Evolutionary conservation across 2,329 filamentous ascomycete species (phyloP).

Genomic region (Claviceps maximensis): DNA sequence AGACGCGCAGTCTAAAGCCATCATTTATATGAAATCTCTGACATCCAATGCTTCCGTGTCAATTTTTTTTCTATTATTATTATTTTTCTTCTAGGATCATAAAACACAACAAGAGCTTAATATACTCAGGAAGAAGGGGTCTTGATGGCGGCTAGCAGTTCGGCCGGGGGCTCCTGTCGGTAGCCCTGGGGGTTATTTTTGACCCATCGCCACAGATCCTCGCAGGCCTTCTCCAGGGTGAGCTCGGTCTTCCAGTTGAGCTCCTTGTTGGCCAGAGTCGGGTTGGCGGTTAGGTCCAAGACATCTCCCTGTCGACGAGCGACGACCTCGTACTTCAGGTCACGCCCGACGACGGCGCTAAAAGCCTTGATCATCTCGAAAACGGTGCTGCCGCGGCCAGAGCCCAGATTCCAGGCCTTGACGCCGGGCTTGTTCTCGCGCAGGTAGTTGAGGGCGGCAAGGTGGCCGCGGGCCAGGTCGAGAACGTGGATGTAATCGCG

Average conservation of each 20-base stretch:
- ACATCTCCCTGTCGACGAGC: constrained; percentile 79
- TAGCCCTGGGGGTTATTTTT: constrained; percentile 94
- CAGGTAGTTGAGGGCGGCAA: constrained; percentile 82
- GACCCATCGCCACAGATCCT: constrained; percentile 94
- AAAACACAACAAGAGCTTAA: not conserved
- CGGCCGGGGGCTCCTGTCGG: constrained; percentile 75
- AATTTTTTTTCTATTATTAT: not conserved
- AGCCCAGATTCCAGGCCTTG: constrained; percentile 92
- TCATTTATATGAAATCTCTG: not conserved
- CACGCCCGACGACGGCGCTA: constrained; percentile 68
- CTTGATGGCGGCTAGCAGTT: constrained; percentile 57
- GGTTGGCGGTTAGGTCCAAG: constrained; percentile 86
- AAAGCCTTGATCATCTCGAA: constrained; percentile 97
- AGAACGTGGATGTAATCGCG: constrained; percentile 97
- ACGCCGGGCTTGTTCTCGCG: constrained; percentile 75
- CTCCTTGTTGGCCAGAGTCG: constrained; percentile 74
- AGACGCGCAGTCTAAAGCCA: not conserved
- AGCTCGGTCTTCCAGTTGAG: constrained; percentile 84
- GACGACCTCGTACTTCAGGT: constrained; percentile 77
- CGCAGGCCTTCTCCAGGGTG: constrained; percentile 84
- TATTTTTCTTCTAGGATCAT: too few species aligned
- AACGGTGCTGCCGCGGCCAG: constrained; percentile 86
- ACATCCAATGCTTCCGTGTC: not conserved
- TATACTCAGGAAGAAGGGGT: constrained; percentile 13
- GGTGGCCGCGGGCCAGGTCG: constrained; percentile 74